Evolutionary conservation across 148 eudicot genomes (phyloP).

Genomic region (Fagopyrum homotropicum): DNA sequence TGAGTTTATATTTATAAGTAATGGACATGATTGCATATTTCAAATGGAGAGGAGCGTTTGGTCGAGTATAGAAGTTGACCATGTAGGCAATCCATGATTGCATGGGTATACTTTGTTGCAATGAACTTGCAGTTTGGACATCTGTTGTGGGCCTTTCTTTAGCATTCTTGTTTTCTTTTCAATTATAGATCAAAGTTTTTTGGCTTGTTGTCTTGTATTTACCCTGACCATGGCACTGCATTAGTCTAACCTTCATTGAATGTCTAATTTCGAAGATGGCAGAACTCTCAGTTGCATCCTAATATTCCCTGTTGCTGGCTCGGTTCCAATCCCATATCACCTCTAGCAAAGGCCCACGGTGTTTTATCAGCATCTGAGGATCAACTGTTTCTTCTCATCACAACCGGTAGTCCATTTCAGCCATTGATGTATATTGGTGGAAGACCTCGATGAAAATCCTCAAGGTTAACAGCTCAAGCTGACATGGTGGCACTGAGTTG

Average conservation of each 20-base stretch:
- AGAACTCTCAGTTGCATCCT: constrained; percentile 20
- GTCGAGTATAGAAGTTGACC: background rate
- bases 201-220: background rate
- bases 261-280: constrained; percentile 31
- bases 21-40: background rate
- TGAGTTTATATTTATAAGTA: background rate
- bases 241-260: background rate
- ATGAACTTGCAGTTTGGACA: too few species aligned
- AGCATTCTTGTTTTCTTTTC: background rate
- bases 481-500: too few species aligned
- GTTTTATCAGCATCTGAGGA: constrained; percentile 12
- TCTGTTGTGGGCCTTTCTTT: background rate
- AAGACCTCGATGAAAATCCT: too few species aligned
- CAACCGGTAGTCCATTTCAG: constrained; percentile 14
- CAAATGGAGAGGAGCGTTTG: background rate
- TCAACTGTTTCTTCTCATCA: constrained; percentile 16
- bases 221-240: background rate
- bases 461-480: too few species aligned
- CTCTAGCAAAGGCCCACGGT: constrained; percentile 8
- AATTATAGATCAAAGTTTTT: background rate
- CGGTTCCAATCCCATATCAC: constrained; percentile 25
- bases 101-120: background rate
- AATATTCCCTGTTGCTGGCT: constrained; percentile 33
- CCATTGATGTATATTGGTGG: too few species aligned
- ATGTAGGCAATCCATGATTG: background rate